Evolutionary conservation across 805 yeast genomes (phyloP), one percentile per base, ranked within the genome.

Genomic region (Candida suzukii): DNA sequence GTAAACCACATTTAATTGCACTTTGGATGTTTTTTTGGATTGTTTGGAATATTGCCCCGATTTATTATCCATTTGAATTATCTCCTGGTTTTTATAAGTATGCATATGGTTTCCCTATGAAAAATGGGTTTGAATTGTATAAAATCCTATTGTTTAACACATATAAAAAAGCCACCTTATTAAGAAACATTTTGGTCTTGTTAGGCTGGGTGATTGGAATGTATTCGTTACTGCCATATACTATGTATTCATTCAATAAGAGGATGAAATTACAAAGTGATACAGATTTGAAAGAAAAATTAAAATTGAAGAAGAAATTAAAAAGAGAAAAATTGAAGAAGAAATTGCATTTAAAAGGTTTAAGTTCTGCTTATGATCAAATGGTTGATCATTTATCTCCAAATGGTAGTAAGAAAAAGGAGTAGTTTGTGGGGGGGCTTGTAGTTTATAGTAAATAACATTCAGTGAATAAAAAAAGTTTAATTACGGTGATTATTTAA

Each of bases 1-100:
- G 63, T 19, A 68, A 65, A 40, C 88, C 90, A 2, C 81, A 83
- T 19, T 54, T 71, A 37, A 49, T 80, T 9, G 85, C 88, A 0
- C 68, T 79, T 46, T 80, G 87, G 85, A 62, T 83, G 56, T 66
- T 81, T 44, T 69, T 75, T 46, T 82, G 84, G 79, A 83, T 82
- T 47, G 73, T 83, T 43, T 40, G 70, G 29, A 83, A 83, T 50
- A 72, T 80, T 39, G 66, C 88, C 0, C 76, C 86, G 14, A 73
- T 85, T 1, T 79, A 80, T 52, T 67, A 74, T 30, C 80, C 88
- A 7, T 49, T 79, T 51, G 79, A 70, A 1, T 59, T 82, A 40
- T 60, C 67, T 17, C 76, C 78, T 7, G 46, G 56, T 16, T 76
- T 81, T 48, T 82, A 70, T 57, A 61, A 79, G 37, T 79, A 74